phyloP scores from a whole-genome alignment of 2,329 filamentous ascomycete species.

The Dothideomycetidae sp. region DNA sequence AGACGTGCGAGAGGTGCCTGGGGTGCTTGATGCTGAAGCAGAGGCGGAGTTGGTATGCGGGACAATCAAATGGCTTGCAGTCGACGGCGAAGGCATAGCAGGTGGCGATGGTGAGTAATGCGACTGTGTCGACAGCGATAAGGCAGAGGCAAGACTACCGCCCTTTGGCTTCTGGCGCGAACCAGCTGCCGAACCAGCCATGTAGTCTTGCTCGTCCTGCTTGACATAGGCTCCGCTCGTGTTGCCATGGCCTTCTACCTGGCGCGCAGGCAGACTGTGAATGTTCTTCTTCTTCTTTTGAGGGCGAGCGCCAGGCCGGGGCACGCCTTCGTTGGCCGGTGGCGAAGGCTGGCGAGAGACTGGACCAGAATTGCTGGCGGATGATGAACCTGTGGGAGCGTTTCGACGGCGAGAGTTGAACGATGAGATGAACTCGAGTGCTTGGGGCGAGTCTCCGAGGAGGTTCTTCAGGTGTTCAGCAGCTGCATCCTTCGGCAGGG shows the following conservation, averaged over 20 bases:
- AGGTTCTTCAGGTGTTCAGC: constrained; percentile 78
- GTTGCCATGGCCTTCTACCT: constrained; percentile 46
- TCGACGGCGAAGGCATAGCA: constrained; percentile 27
- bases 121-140: constrained; percentile 3
- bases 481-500: constrained; percentile 61
- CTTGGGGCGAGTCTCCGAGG: constrained; percentile 69
- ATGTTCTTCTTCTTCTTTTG: constrained; percentile 31
- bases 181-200: constrained; percentile 34
- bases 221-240: constrained; percentile 58
- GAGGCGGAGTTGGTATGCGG: constrained; percentile 39
- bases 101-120: not conserved
- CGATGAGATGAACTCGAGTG: constrained; percentile 55
- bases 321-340: constrained; percentile 13
- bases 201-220: constrained; percentile 60
- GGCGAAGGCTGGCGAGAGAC: constrained; percentile 11
- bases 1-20: constrained; percentile 37
- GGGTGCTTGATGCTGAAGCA: constrained; percentile 60
- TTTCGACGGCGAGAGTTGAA: constrained; percentile 53
- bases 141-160: constrained; percentile 3
- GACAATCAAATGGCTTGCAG: constrained; percentile 15
- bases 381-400: constrained; percentile 16
- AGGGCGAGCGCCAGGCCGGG: constrained; percentile 15
- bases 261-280: constrained; percentile 26
- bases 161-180: constrained; percentile 20
- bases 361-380: constrained; percentile 13